Base-by-base conservation (phyloP, 768 basidiomycete genomes). In the Tylopilus rubrobrunneus region DNA sequence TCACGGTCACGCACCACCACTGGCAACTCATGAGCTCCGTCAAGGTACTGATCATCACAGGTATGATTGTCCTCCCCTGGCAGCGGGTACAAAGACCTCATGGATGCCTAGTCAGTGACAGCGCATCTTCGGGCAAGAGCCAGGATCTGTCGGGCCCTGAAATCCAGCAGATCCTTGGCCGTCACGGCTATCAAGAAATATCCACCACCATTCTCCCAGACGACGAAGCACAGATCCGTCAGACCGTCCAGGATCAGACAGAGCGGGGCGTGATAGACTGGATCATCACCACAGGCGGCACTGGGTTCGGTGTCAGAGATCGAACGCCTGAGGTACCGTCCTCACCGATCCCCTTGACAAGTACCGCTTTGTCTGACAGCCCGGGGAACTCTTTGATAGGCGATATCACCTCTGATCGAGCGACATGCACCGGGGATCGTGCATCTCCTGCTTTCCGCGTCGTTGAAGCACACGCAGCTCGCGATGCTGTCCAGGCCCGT, bases 211-310 rank as follows among this genome's bases (percentile, higher is more conserved):
- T 89, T 64, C 85, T 92, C 0, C 77, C 88, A 34, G 92, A 95
- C 62, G 84, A 89, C 45, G 67, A 77, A 45, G 56, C 62, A 0
- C 65, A 65, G 41, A 89, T 93, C 48, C 76, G 73, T 25, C 61
- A 65, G 7, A 63, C 69, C 11, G 75, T 92, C 7, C 71, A 68
- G 42, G 67, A 64, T 7, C 84, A 82, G 76, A 74, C 70, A 37
- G 63, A 68, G 3, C 66, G 73, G 5, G 74, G 72, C 3, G 62
- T 73, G n/a, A 69, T 86, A 14, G 85, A 92, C 65, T 85, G 84
- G 79, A 78, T 93, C 53, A 74, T 96, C 57, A 89, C 89, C 7
- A 89, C 88, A 0, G 92, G 92, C 17, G 92, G 92, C 5, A 96
- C 92, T 1, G 92, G 92, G 7, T 92, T 93, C 62, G 88, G 91